These are phyloP conservation scores for Filobasidium floriforme DNA, from an alignment of 768 basidiomycete species.

Conservation along the genomic window DNA sequence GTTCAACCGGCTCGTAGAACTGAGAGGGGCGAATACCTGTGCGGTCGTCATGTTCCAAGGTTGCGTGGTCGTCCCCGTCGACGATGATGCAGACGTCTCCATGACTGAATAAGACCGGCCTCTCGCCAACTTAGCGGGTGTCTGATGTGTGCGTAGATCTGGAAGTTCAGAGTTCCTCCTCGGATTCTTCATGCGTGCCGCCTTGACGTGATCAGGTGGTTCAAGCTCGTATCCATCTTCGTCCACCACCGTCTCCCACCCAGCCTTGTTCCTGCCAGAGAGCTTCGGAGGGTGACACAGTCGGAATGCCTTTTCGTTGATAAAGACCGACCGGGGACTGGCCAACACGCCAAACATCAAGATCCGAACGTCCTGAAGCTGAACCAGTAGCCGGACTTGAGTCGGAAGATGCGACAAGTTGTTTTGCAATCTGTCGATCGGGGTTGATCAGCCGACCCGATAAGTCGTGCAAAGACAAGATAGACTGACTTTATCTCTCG, in stretches of 20 bases:
- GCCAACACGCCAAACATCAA: slow-evolving; percentile 36
- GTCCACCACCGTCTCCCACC: slow-evolving; percentile 13
- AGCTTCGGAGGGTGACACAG: slow-evolving; percentile 41
- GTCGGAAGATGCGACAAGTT: slow-evolving; percentile 36
- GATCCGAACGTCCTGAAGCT: slow-evolving; percentile 39
- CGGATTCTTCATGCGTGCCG: neutral
- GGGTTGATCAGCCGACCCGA: neutral
- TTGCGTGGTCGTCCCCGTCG: neutral
- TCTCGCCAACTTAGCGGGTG: neutral
- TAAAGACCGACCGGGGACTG: slow-evolving; percentile 32
- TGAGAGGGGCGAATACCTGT: neutral
- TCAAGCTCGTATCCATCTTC: slow-evolving; percentile 16
- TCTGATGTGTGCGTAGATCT: too few relatives aligned
- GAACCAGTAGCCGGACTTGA: slow-evolving; percentile 27
- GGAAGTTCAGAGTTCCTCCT: neutral
- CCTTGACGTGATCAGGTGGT: too few relatives aligned
- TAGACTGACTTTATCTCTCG: slow-evolving; percentile 26
- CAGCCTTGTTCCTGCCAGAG: neutral
- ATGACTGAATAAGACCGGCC: neutral
- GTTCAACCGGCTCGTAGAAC: neutral
- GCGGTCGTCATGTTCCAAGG: neutral
- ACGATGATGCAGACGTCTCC: neutral
- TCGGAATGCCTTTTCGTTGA: slow-evolving; percentile 42
- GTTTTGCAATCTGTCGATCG: slow-evolving; percentile 27
- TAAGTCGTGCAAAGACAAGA: neutral